Base-by-base conservation (phyloP, 495 filamentous ascomycete species). In the Acidiella bohemica region DNA sequence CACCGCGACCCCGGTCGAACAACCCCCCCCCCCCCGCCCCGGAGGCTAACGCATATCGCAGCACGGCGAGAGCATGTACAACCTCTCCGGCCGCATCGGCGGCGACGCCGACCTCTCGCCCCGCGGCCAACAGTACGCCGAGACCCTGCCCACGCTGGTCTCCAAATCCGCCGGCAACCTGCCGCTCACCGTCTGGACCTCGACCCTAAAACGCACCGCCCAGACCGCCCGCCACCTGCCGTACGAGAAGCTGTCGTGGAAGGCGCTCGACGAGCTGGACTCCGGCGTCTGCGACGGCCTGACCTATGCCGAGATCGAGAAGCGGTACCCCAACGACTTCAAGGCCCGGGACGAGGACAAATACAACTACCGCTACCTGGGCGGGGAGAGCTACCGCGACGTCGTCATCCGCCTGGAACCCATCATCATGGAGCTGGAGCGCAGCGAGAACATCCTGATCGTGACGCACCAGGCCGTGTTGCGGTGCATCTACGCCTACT, bases 391-490 rank as follows among this genome's bases (percentile, higher is more conserved):
- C 44, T 97, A 97, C 59, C 84, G 90, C 38, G 90, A 97, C 56
- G 88, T 97, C 0, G 90, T 97, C 18, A 95, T 95, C 47, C 82
- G 90, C 1, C 76, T 97, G 0, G 90, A 97, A 54, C 90, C 90
- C 33, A 97, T 97, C 60, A 97, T 97, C 65, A 97, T 97, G 90
- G 90, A 97, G 53, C 67, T 97, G 31, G 90, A 97, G 60, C 75
- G 90, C 40, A 81, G 76, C 50, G 90, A 95, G 58, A 88, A 97
- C 53, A 93, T 97, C 46, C 79, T 97, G 40, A 94, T 97, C 53
- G 86, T 97, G 32, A 95, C 90, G 5, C 90, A 97, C 59, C 90
- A 97, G 59, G 90, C 90, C 3, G 87, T 97, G 17, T 67, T 97
- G 40, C 75, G 90, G 37, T 97, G 90, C 63, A 95, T 97, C 49